These are phyloP conservation scores for Pseudogymnoascus sp. DNA, from an alignment of 2,329 filamentous ascomycete species.

Conservation along the genomic window DNA sequence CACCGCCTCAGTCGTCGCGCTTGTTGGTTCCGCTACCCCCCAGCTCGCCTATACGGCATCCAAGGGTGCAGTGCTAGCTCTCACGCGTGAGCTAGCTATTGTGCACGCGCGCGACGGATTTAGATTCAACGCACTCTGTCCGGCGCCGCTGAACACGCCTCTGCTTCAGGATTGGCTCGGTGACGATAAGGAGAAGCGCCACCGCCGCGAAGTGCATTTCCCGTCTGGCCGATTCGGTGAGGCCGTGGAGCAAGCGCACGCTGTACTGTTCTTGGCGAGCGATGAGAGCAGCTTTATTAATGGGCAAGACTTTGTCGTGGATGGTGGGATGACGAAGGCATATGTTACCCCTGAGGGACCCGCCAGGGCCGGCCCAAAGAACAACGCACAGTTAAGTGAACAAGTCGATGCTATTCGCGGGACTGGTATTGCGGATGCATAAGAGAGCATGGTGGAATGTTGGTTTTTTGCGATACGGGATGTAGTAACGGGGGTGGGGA, in stretches of 20 bases:
- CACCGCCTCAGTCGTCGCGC: constrained; percentile 62
- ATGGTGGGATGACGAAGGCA: constrained; percentile 90
- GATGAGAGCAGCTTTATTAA: constrained; percentile 70
- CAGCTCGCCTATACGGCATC: constrained; percentile 69
- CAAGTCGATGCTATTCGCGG: constrained; percentile 26
- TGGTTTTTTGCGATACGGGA: not conserved
- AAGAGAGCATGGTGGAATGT: not conserved
- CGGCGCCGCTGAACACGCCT: constrained; percentile 66
- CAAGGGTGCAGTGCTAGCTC: constrained; percentile 65
- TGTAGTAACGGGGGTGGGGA: not conserved
- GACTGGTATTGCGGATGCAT: not conserved
- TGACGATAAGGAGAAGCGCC: constrained; percentile 59
- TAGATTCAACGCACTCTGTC: constrained; percentile 66
- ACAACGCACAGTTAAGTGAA: constrained; percentile 26
- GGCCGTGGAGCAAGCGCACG: constrained; percentile 68
- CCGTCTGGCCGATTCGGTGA: constrained; percentile 68
- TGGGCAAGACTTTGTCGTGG: constrained; percentile 80
- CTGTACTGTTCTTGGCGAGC: constrained; percentile 64
- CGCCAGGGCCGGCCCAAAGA: constrained; percentile 43
- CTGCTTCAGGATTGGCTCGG: constrained; percentile 71
- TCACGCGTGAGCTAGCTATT: constrained; percentile 67
- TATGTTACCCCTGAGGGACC: constrained; percentile 65
- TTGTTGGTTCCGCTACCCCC: constrained; percentile 64
- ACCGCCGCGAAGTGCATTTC: constrained; percentile 67
- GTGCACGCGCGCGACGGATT: constrained; percentile 67